Evolutionary conservation across 306 rosid species (phyloP).

Genomic region (Castanea mollissima): DNA sequence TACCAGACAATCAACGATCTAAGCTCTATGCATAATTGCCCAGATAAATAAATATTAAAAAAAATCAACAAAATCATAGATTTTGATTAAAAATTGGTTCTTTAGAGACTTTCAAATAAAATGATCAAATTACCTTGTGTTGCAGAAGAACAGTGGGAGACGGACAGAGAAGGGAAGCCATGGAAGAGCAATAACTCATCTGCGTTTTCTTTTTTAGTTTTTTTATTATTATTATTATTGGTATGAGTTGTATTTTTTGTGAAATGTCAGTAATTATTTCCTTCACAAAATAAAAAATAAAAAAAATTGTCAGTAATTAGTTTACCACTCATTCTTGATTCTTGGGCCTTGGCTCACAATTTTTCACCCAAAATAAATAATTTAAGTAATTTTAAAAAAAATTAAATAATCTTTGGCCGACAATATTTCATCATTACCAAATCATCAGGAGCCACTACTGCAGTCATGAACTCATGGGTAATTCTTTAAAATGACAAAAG

Average conservation of each 20-base stretch:
- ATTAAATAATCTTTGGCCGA: not conserved
- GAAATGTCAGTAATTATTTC: slow-evolving; percentile 6
- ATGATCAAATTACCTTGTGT: slow-evolving; percentile 41
- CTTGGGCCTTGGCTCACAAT: slow-evolving; percentile 23
- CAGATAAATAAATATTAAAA: not conserved
- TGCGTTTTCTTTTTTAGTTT: slow-evolving; percentile 4
- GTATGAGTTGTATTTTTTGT: not conserved
- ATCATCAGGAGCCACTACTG: not conserved
- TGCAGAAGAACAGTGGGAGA: slow-evolving; percentile 41
- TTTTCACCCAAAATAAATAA: slow-evolving; percentile 6
- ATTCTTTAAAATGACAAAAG: not conserved
- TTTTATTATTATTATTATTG: not conserved
- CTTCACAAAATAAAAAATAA: too few relatives aligned
- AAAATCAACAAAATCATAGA: not conserved
- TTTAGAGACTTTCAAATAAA: not conserved
- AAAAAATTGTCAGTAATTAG: slow-evolving; percentile 2
- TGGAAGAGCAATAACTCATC: slow-evolving; percentile 31
- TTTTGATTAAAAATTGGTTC: not conserved
- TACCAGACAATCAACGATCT: not conserved
- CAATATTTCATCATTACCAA: not conserved
- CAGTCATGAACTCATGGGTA: not conserved
- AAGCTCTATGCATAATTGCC: not conserved
- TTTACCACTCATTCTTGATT: slow-evolving; percentile 15
- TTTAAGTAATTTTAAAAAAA: not conserved
- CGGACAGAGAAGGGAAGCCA: slow-evolving; percentile 65